These are phyloP conservation scores for Leishmania martiniquensis DNA, from an alignment of 208 protist genomes.

Conservation along the genomic window DNA sequence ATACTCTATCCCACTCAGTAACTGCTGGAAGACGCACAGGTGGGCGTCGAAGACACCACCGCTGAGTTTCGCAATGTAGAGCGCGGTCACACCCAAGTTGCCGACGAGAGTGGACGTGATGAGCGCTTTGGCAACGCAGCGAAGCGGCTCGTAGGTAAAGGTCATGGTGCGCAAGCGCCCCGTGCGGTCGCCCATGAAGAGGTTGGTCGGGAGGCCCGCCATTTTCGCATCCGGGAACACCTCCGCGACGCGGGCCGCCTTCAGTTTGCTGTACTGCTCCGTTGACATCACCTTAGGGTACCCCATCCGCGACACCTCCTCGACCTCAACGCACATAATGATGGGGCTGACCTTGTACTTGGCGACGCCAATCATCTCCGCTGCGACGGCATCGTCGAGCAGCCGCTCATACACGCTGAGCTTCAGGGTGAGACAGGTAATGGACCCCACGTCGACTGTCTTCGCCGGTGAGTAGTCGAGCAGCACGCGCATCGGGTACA, in stretches of 20 bases:
- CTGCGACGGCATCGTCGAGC: constrained; percentile 77
- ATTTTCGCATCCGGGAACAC: constrained; percentile 76
- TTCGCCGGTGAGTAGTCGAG: constrained; percentile 89
- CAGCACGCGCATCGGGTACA: constrained; percentile 82
- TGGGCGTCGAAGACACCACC: constrained; percentile 84
- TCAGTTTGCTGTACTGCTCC: constrained; percentile 88
- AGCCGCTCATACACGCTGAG: constrained; percentile 77
- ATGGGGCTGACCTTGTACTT: constrained; percentile 80
- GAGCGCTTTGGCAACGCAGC: constrained; percentile 76
- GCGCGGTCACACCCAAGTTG: constrained; percentile 77
- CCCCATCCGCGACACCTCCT: constrained; percentile 85
- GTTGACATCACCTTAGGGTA: constrained; percentile 89
- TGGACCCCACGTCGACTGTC: constrained; percentile 87
- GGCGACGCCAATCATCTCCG: constrained; percentile 77
- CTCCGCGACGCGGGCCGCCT: constrained; percentile 75
- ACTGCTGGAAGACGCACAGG: constrained; percentile 82
- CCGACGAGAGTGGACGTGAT: constrained; percentile 76
- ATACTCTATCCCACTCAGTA: constrained; percentile 69
- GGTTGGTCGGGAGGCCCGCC: constrained; percentile 67
- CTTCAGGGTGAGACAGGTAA: constrained; percentile 91
- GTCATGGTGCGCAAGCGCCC: constrained; percentile 78
- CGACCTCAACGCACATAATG: constrained; percentile 83
- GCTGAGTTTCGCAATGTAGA: constrained; percentile 79
- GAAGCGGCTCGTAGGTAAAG: constrained; percentile 84
- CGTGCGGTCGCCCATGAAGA: constrained; percentile 62